phyloP scores from a whole-genome alignment of 345 rosid species.

The Microcos paniculata region DNA sequence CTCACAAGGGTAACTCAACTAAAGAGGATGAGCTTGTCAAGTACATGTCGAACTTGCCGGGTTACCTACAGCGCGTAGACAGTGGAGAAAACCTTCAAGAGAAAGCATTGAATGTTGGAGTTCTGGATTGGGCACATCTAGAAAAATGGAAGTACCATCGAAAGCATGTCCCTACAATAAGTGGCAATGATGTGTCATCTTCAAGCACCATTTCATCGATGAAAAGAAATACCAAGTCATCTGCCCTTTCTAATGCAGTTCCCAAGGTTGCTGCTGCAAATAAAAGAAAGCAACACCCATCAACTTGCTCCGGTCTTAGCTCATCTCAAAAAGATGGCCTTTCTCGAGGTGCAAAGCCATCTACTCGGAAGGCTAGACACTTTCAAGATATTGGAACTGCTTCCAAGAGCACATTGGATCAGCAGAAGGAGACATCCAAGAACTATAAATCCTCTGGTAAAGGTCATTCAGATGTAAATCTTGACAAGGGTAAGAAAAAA shows the following conservation, averaged over 20 bases:
- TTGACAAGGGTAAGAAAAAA: slow-evolving; percentile 15
- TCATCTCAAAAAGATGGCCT: slow-evolving; percentile 32
- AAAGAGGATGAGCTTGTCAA: slow-evolving; percentile 69
- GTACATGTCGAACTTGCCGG: slow-evolving; percentile 78
- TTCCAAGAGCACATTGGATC: slow-evolving; percentile 40
- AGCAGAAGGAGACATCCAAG: slow-evolving; percentile 33
- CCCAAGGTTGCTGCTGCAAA: slow-evolving; percentile 28
- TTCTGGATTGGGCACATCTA: slow-evolving; percentile 78
- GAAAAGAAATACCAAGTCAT: slow-evolving; percentile 30
- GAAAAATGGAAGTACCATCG: slow-evolving; percentile 58
- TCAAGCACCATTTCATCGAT: slow-evolving; percentile 15
- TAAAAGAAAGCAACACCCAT: slow-evolving; percentile 22
- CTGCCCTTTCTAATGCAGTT: slow-evolving; percentile 27
- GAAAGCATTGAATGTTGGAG: slow-evolving; percentile 80
- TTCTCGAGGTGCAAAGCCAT: slow-evolving; percentile 38
- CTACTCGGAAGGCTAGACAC: slow-evolving; percentile 29
- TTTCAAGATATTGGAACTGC: slow-evolving; percentile 41
- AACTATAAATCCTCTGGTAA: slow-evolving; percentile 31
- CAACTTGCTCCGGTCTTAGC: slow-evolving; percentile 24
- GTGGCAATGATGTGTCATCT: slow-evolving; percentile 32
- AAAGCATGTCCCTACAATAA: slow-evolving; percentile 24
- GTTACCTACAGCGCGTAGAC: slow-evolving; percentile 62
- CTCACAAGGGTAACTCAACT: slow-evolving; percentile 29
- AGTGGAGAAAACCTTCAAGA: slow-evolving; percentile 46
- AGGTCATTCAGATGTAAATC: slow-evolving; percentile 11